Evolutionary conservation across 2,329 filamentous ascomycete species (phyloP).

Genomic region (Penicillium sp.): DNA sequence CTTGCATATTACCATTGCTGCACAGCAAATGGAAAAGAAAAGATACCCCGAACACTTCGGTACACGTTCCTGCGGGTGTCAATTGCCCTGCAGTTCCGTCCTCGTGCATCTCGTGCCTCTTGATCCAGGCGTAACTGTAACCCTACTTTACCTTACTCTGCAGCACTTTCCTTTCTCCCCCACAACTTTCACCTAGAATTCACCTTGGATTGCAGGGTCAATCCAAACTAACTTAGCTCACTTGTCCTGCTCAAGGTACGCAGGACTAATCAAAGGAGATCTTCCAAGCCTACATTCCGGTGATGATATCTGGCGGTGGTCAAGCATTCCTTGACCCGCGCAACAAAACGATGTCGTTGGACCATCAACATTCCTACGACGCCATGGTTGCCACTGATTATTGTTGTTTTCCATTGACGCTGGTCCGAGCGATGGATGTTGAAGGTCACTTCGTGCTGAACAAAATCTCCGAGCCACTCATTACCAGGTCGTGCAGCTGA

Average conservation of each 20-base stretch:
- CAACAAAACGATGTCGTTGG: constrained; percentile 25
- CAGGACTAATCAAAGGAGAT: constrained; percentile 9
- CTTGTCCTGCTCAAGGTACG: constrained; percentile 22
- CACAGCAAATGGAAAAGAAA: constrained; percentile 19
- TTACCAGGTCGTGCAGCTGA: constrained; percentile 38
- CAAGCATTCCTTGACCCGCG: constrained; percentile 33
- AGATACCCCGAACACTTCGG: constrained; percentile 25
- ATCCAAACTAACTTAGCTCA: constrained; percentile 18
- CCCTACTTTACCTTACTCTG: constrained; percentile 18
- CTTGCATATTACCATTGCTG: constrained; percentile 26
- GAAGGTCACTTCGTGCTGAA: constrained; percentile 24
- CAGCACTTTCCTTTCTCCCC: constrained; percentile 17
- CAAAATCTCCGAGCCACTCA: constrained; percentile 38
- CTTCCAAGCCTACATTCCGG: constrained; percentile 35
- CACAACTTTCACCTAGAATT: constrained; percentile 11
- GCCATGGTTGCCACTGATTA: constrained; percentile 32
- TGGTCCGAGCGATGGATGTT: constrained; percentile 17
- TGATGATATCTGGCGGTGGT: constrained; percentile 26
- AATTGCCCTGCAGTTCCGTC: constrained; percentile 25
- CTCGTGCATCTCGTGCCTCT: constrained; percentile 32
- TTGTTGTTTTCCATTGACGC: constrained; percentile 27
- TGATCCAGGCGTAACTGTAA: constrained; percentile 21
- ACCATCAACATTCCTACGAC: constrained; percentile 34
- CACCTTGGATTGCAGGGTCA: constrained; percentile 13
- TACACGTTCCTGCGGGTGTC: constrained; percentile 41